Evolutionary conservation across 1,284 basidiomycete species (phyloP), one percentile per base, ranked within the genome.

Genomic region (Meira nashicola): DNA sequence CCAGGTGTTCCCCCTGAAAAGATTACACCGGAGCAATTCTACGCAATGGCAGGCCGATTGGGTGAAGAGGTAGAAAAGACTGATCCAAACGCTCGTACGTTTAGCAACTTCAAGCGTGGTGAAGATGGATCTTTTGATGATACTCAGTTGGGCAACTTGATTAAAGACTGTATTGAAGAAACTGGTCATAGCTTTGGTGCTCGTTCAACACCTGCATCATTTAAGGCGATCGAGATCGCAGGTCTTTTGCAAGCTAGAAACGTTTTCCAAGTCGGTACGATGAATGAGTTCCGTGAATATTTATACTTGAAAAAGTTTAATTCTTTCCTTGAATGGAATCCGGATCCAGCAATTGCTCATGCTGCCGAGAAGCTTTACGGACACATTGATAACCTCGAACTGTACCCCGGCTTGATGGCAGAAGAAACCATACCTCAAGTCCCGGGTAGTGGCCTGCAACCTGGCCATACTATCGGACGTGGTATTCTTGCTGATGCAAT

Each of bases 401-500:
- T 92, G 10, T 91, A 92, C 68, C 78, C 79, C 21, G 69, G 69
- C 10, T 60, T 71, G 39, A 60, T 67, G 58, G 72, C 88, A 5
- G 89, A 91, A 75, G 83, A 90, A 75, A 81, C 86, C 3, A 92
- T 91, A 78, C 87, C 86, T 8, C 80, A 88, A 52, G 83, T 86
- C 37, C 84, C 86, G 0, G 89, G 89, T 51, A 87, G 88, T 55
- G 90, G 90, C 23, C 62, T 71, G 39, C 66, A 88, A 76, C 88
- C 89, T n/a, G 87, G 86, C 11, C 91, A 89, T 79, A 92, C 90
- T 8, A 86, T 90, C 71, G 87, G 87, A 68, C 85, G 90, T 43
- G 90, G 89, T 15, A 92, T 92, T 70, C 84, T 92, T 40, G 85
- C 86, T 66, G 90, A 92, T 73, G 90, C 89, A 17, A 88, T 89